Evolutionary conservation across 768 basidiomycete species (phyloP).

Genomic region (Rubroboletus pulcherrimus): DNA sequence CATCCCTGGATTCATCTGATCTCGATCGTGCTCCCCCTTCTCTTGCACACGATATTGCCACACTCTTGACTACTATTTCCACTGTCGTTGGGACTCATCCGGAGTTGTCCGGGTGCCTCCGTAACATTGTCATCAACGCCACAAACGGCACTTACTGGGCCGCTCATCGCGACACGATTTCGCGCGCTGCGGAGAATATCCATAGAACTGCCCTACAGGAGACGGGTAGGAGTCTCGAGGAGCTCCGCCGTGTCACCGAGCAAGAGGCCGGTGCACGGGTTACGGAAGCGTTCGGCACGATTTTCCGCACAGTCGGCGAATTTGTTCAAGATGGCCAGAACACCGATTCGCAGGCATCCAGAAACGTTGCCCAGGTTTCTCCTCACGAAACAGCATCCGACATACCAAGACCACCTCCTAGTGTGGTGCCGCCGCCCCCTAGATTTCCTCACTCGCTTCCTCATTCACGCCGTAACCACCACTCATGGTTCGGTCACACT

Average conservation of each 20-base stretch:
- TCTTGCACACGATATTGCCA: conserved; percentile 61
- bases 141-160: conserved; percentile 67
- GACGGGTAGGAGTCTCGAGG: conserved; percentile 38
- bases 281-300: conserved; percentile 55
- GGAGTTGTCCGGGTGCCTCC: conserved; percentile 65
- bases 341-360: background rate
- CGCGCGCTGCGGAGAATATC: conserved; percentile 53
- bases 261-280: conserved; percentile 63
- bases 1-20: conserved; percentile 38
- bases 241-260: conserved; percentile 49
- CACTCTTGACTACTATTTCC: conserved; percentile 53
- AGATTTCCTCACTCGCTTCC: conserved; percentile 17
- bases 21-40: conserved; percentile 36
- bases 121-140: conserved; percentile 59
- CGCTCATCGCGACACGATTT: conserved; percentile 55
- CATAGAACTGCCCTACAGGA: conserved; percentile 43
- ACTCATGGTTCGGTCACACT: conserved; percentile 24
- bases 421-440: conserved; percentile 11
- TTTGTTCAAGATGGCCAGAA: conserved; percentile 23
- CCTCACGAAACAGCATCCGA: background rate
- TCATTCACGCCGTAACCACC: conserved; percentile 18
- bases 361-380: background rate
- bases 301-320: conserved; percentile 53
- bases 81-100: conserved; percentile 61
- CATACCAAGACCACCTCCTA: conserved; percentile 5